A percentile compares a stretch with the other conserved stretches of the same genome.
phyloP scores from a whole-genome alignment of 2,329 filamentous ascomycete genomes.

The Claviceps quebecensis region DNA sequence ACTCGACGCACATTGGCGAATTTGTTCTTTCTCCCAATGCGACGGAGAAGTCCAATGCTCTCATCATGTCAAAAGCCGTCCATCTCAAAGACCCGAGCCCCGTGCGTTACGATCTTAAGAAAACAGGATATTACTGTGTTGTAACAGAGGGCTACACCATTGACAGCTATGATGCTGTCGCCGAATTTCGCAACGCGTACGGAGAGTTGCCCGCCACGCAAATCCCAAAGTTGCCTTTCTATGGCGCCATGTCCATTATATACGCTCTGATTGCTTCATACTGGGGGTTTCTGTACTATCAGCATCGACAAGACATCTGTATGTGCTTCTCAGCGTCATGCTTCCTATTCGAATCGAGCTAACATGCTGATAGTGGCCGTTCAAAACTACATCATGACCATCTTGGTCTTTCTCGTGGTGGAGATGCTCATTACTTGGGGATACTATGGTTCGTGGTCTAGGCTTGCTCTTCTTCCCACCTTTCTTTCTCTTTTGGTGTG shows the following conservation, averaged over 20 bases:
- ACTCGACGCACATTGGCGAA: conserved; percentile 61
- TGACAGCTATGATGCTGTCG: conserved; percentile 61
- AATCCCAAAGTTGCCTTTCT: conserved; percentile 94
- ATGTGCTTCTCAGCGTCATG: conserved; percentile 18
- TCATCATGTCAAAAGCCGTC: conserved; percentile 68
- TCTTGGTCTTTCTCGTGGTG: conserved; percentile 81
- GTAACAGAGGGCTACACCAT: conserved; percentile 58
- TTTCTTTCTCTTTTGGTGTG: background rate
- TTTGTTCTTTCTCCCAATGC: conserved; percentile 73
- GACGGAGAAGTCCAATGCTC: conserved; percentile 51
- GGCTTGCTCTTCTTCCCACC: background rate
- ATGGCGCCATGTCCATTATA: conserved; percentile 83
- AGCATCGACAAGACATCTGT: conserved; percentile 85
- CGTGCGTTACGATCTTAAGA: conserved; percentile 71
- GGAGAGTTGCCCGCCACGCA: conserved; percentile 91
- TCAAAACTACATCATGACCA: conserved; percentile 98
- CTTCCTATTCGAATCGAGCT: background rate
- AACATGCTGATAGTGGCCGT: conserved; percentile 53
- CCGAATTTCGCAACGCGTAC: conserved; percentile 91
- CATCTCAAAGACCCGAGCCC: conserved; percentile 62
- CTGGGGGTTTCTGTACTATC: conserved; percentile 92
- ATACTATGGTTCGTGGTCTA: conserved; percentile 57
- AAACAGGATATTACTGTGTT: conserved; percentile 94
- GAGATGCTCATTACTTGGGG: conserved; percentile 99
- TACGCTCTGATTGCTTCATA: conserved; percentile 74